Evolutionary conservation across 2,329 filamentous ascomycete species (phyloP), one percentile per base, ranked within the genome.

Genomic region (Cercospora citrullina): DNA sequence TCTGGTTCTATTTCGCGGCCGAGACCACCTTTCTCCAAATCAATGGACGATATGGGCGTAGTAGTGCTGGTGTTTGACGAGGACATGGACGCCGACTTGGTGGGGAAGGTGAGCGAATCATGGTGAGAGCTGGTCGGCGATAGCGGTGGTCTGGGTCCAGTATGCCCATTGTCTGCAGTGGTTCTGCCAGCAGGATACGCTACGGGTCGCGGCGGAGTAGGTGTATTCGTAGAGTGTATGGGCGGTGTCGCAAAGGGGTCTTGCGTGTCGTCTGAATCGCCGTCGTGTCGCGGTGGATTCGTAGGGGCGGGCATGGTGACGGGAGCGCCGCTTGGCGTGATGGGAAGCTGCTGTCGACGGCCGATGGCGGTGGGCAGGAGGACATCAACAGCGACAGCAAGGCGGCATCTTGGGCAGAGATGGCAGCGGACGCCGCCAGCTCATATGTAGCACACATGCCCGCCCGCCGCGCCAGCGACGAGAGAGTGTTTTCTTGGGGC

Each of bases 21-120:
- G 31, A 58, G 51, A 23, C 69, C 65, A 26, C 61, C 69, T 69
- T 78, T 78, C 67, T 78, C 76, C 16, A 77, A 63, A 58, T 77
- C 74, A 63, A 77, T 72, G 7, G 75, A 76, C 12, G 75, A 30
- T 7, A 48, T 55, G 30, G 42, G 42, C 33, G 42, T 74, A 16
- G 68, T 66, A 5, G 73, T 70, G 58, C 67, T 70, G 23, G 69
- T 69, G 31, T 68, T 74, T 14, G 65, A 67, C 16, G 74, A 77
- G n/a, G 75, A 77, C 68, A 76, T 68, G 8, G 76, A 77, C 31
- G 70, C 68, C n/a, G 72, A 72, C 66, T 74, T 74, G 67, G 69
- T 62, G n/a, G 69, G 65, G 48, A 66, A 69, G 31, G 64, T 42
- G 33, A 63, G 58, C 26, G 68, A 67, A 53, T 64, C 67, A 70